Evolutionary conservation across 805 yeast species (phyloP).

Genomic region (Schwanniomyces polymorphus): DNA sequence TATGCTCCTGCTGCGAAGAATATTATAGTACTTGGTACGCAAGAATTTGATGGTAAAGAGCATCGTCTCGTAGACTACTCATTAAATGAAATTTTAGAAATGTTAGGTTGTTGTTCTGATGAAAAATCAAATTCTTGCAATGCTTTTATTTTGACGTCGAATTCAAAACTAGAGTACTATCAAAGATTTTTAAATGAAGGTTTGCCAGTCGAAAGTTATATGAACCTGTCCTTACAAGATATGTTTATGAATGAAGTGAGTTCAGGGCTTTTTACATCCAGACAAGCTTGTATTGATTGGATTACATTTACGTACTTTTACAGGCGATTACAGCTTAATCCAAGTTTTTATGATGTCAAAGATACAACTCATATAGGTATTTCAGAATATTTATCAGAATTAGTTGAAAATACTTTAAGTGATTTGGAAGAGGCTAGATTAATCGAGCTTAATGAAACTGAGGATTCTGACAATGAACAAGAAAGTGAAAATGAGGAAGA

Average conservation of each 20-base stretch:
- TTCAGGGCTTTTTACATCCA: slow-evolving; percentile 55
- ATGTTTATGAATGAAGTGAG: slow-evolving; percentile 73
- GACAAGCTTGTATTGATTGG: slow-evolving; percentile 92
- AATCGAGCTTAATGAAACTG: slow-evolving; percentile 54
- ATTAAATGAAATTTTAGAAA: slow-evolving; percentile 61
- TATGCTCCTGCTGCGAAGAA: slow-evolving; percentile 52
- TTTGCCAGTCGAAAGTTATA: slow-evolving; percentile 79
- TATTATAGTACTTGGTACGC: slow-evolving; percentile 72
- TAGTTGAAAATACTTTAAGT: slow-evolving; percentile 68
- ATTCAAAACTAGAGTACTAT: slow-evolving; percentile 60
- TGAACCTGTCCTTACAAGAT: slow-evolving; percentile 62
- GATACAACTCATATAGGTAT: slow-evolving; percentile 66
- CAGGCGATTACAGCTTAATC: slow-evolving; percentile 76
- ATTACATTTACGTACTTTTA: slow-evolving; percentile 81
- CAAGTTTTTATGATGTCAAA: slow-evolving; percentile 82
- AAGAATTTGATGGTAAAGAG: slow-evolving; percentile 68
- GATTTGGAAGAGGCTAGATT: slow-evolving; percentile 63
- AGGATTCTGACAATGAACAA: slow-evolving; percentile 35
- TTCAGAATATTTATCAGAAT: slow-evolving; percentile 79
- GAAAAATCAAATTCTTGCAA: slow-evolving; percentile 21
- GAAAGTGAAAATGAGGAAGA: slow-evolving; percentile 38
- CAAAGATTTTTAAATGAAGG: slow-evolving; percentile 70
- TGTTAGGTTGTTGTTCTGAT: slow-evolving; percentile 53
- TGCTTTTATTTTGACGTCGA: slow-evolving; percentile 56
- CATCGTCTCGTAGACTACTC: slow-evolving; percentile 70